These are phyloP conservation scores for Conringia planisiliqua DNA, from an alignment of 345 rosid species.

Conservation along the genomic window DNA sequence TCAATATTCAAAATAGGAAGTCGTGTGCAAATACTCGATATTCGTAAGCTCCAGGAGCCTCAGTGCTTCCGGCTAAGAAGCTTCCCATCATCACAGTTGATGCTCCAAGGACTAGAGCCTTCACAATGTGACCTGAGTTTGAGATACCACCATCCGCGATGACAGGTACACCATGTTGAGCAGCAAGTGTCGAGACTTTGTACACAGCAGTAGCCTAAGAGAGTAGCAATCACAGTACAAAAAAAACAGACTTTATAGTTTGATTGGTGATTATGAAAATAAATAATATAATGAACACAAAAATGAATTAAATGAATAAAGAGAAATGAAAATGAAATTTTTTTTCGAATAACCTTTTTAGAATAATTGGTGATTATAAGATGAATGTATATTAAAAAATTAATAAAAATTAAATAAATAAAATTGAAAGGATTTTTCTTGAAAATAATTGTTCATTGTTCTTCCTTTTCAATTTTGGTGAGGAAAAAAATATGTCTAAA, in stretches of 20 bases:
- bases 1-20: constrained; percentile 1
- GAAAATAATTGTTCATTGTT: no score
- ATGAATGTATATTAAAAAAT: no score
- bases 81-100: constrained; percentile 98
- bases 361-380: no score
- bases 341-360: no score
- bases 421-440: no score
- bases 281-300: no score
- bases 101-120: constrained; percentile 86
- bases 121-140: constrained; percentile 88
- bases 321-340: no score
- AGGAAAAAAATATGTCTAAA: no score
- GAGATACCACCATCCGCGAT: constrained; percentile 98
- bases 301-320: no score
- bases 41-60: constrained; percentile 77
- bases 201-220: constrained; percentile 89
- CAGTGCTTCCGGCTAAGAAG: constrained; percentile 88
- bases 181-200: constrained; percentile 78
- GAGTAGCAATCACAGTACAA: not conserved
- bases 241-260: not conserved
- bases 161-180: constrained; percentile 71
- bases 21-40: constrained; percentile 40
- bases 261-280: no score
- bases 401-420: no score
- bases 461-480: no score